phyloP scores from a whole-genome alignment of 495 filamentous ascomycete genomes.

The Letharia lupina region DNA sequence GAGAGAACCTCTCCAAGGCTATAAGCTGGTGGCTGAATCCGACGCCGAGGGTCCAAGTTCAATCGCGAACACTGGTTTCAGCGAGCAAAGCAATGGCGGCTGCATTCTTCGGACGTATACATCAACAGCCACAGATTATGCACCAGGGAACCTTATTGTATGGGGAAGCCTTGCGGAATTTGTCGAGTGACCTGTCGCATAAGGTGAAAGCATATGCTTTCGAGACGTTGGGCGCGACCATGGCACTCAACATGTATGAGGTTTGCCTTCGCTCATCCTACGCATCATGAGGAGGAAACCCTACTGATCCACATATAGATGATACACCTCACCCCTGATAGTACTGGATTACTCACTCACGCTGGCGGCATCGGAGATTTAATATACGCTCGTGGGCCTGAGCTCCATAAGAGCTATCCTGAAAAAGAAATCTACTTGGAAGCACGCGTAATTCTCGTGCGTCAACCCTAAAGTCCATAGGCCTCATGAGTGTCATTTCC shows the following conservation, averaged over 20 bases:
- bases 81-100: slow-evolving; percentile 15
- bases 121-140: slow-evolving; percentile 7
- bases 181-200: slow-evolving; percentile 3
- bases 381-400: slow-evolving; percentile 10
- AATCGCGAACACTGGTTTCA: slow-evolving; percentile 14
- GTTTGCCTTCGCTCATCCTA: slow-evolving; percentile 2
- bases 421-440: slow-evolving; percentile 14
- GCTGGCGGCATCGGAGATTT: slow-evolving; percentile 6
- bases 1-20: slow-evolving; percentile 2
- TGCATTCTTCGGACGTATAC: slow-evolving; percentile 12
- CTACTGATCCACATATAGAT: slow-evolving; percentile 5
- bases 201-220: neutral
- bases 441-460: slow-evolving; percentile 8
- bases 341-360: slow-evolving; percentile 1
- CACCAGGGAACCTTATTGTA: neutral
- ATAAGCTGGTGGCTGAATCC: slow-evolving; percentile 12
- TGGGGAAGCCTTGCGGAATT: slow-evolving; percentile 4
- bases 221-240: slow-evolving; percentile 13
- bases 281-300: neutral
- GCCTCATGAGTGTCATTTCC: neutral
- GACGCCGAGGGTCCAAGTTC: slow-evolving; percentile 7
- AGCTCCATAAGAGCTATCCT: slow-evolving; percentile 8
- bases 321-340: neutral
- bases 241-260: slow-evolving; percentile 20
- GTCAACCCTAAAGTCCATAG: neutral